These are phyloP conservation scores for Kwoniella dejecticola DNA, from an alignment of 768 basidiomycete genomes.

Conservation along the genomic window DNA sequence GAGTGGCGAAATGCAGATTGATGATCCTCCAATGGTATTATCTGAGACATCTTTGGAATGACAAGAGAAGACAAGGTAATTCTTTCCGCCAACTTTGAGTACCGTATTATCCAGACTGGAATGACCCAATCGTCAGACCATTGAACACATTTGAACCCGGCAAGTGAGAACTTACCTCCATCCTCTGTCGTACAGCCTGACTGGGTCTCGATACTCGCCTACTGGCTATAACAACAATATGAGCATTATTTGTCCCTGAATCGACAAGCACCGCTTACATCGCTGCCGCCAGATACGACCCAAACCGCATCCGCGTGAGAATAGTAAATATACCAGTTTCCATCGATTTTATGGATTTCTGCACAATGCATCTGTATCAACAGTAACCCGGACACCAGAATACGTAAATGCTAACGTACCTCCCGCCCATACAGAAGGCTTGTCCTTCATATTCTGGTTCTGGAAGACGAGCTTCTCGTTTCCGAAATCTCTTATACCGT, in stretches of 20 bases:
- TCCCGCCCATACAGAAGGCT: slow-evolving; percentile 20
- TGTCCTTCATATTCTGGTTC: slow-evolving; percentile 5
- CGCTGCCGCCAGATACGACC: slow-evolving; percentile 17
- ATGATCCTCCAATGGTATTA: slow-evolving; percentile 6
- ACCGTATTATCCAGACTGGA: slow-evolving; percentile 29
- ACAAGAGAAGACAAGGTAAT: slow-evolving; percentile 30
- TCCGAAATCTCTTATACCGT: slow-evolving; percentile 2
- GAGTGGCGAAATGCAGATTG: slow-evolving; percentile 26
- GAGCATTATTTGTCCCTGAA: not conserved
- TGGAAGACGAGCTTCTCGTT: slow-evolving; percentile 13
- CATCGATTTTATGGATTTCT: slow-evolving; percentile 30
- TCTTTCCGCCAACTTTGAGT: not conserved
- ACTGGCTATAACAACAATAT: slow-evolving; percentile 5
- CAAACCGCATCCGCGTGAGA: slow-evolving; percentile 16
- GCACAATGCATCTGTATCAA: not conserved
- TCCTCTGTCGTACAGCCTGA: slow-evolving; percentile 7
- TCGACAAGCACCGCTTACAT: slow-evolving; percentile 2
- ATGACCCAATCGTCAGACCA: no score
- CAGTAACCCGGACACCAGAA: no score
- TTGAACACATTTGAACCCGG: no score
- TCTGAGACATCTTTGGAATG: slow-evolving; percentile 10
- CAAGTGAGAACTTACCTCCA: slow-evolving; percentile 1
- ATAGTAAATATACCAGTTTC: slow-evolving; percentile 30
- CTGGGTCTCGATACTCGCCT: slow-evolving; percentile 6
- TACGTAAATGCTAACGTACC: slow-evolving; percentile 20